Base-by-base conservation (phyloP, 371 early-diverging fungal genomes). In the Mortierella sp. region DNA sequence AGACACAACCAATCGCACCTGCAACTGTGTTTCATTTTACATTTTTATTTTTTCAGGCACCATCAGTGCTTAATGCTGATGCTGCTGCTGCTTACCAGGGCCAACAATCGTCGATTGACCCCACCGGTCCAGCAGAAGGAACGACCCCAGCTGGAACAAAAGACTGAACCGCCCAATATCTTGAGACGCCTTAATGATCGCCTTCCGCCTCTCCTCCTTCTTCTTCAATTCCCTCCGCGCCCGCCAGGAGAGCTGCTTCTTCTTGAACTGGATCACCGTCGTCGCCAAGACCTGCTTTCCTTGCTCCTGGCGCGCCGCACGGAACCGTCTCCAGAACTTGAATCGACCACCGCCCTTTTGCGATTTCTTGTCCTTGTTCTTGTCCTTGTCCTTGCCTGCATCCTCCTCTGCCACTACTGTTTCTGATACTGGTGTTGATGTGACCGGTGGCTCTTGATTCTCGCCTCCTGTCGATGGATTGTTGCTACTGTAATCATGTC, bases 111-210 rank as follows among this genome's bases (percentile, higher is more conserved):
- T 71, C 32, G 76, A 49, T 55, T 78, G 68, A 38, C 79, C 79
- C 85, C 81, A 84, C 55, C 75, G 68, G 46, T 78, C 79, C 71
- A 77, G 65, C 63, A 72, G 43, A 12, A 81, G n/a, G 11, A 58
- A 63, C 41, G 72, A 38, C 14, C 79, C 85, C 24, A 84, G 44
- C 49, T 77, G 74, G 43, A 78, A 84, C 46, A 84, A 27, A 27
- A 84, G 54, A 16, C 76, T 75, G 72, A 73, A 84, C n/a, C 85
- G 81, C 6, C 85, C 85, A 74, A 84, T 84, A 74, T 81, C 85
- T 58, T 84, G 85, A 38, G 85, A 78, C 1, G 76, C 74, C 60
- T 72, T 75, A 74, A 84, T 72, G 51, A 84, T 48, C 63, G 44
- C 43, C 49, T 70, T 51, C 29, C 85, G 77, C 24, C 71, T 48